Percentiles rank a stretch among this genome's conserved stretches.
Evolutionary conservation across 768 basidiomycete genomes (phyloP).

Genomic region (Auricularia auricula-judae): DNA sequence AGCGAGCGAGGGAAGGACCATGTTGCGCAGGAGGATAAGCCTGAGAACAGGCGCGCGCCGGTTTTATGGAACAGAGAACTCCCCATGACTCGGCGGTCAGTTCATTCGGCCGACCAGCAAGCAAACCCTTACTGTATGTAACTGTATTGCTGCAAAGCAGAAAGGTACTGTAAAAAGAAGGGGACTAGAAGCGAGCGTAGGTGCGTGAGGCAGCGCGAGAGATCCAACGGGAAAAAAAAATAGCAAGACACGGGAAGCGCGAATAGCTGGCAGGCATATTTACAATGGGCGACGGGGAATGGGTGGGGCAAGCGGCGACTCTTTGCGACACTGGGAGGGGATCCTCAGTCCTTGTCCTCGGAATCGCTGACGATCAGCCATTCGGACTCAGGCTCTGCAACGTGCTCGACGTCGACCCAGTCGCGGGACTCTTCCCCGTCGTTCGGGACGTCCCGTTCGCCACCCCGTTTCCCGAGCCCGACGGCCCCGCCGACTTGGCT

Average conservation of each 20-base stretch:
- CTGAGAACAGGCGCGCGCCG: neutral
- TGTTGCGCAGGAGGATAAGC: neutral
- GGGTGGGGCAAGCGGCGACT: neutral
- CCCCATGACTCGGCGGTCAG: neutral
- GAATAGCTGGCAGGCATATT: neutral
- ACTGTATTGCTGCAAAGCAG: neutral
- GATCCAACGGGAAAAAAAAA: neutral
- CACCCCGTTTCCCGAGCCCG: slow-evolving; percentile 63
- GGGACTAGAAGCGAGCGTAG: neutral
- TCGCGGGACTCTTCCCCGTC: slow-evolving; percentile 11
- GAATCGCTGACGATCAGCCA: slow-evolving; percentile 63
- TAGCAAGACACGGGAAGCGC: neutral
- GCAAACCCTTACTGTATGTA: neutral
- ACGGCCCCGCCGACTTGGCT: slow-evolving; percentile 13
- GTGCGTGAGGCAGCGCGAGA: no score
- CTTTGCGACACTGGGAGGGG: neutral
- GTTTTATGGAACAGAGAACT: neutral
- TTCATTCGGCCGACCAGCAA: neutral
- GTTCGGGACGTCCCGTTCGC: slow-evolving; percentile 30
- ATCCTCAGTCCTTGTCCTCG: neutral
- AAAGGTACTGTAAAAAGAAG: neutral
- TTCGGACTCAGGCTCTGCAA: slow-evolving; percentile 72
- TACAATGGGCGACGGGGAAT: neutral
- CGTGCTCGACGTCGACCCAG: slow-evolving; percentile 60
- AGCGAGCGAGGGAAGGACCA: neutral